Base-by-base conservation (phyloP, 2,329 filamentous ascomycete genomes). In the Plectosphaerella sp. region DNA sequence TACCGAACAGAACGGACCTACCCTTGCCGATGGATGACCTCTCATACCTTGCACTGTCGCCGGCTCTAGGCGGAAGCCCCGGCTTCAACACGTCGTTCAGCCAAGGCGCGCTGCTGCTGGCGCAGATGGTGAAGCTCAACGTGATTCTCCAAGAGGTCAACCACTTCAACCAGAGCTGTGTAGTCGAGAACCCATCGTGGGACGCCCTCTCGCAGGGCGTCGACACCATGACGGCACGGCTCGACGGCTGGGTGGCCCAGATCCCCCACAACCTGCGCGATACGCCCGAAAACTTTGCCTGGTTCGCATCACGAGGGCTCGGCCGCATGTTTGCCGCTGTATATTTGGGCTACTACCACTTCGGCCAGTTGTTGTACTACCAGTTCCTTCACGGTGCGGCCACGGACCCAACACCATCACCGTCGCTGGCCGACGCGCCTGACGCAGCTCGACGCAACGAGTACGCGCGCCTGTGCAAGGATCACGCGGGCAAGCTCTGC, bases 261-360 rank as follows among this genome's bases (percentile, higher is more conserved):
- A 61, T 75, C 2, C 71, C 71, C 1, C 45, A 56, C 2, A 58
- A 64, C 25, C 65, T 75, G 52, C 62, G 61, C 24, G 67, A 75
- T 49, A 73, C 65, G 1, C 61, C 61, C 2, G 64, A 64, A 22
- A 77, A 75, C 49, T 60, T 77, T 14, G 56, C 61, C 1, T 58
- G 58, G 16, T 72, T 69, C 49, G 59, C 67, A 5, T 57, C 60
- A 0, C 59, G 67, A 25, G 71, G 72, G 2, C 65, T 74, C 3
- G 74, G 74, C 1, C 62, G 69, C 4, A 65, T 69, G 12, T 77
- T 75, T 45, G 69, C 72, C 1, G 72, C 72, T 1, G 63, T 78
- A 3, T 72, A 77, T 53, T 57, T 78, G 4, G 72, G 73, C 1
- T 77, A 75, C 48, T 71, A 77, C 48, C 68, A 77, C 57, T 76